These are phyloP conservation scores for Erucastrum elatum DNA, from an alignment of 345 rosid genomes.

Conservation along the genomic window DNA sequence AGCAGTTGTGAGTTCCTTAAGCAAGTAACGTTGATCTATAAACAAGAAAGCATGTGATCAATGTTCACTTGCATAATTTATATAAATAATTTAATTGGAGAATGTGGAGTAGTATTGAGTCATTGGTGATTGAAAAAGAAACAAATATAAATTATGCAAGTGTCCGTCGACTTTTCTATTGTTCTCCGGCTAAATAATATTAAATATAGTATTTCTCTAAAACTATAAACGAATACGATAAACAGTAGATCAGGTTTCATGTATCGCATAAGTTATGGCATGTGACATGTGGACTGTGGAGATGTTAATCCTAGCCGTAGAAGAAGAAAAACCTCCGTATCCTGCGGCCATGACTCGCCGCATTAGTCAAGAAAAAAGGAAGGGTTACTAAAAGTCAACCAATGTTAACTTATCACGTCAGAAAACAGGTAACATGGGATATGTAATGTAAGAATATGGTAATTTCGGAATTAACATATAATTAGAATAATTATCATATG, in stretches of 20 bases:
- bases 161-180: constrained; percentile 9
- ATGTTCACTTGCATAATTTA: constrained; percentile 22
- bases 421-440: constrained; percentile 26
- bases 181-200: constrained; percentile 1
- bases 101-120: neutral
- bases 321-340: constrained; percentile 3
- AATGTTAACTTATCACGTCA: constrained; percentile 20
- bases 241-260: constrained; percentile 2
- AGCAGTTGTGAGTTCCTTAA: constrained; percentile 29
- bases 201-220: neutral
- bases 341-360: constrained; percentile 17
- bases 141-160: neutral
- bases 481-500: constrained; percentile 20
- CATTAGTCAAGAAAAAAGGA: constrained; percentile 15
- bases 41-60: constrained; percentile 34
- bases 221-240: neutral
- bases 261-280: constrained; percentile 17
- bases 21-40: constrained; percentile 18
- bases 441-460: neutral
- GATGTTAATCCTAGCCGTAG: constrained; percentile 1
- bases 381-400: constrained; percentile 25
- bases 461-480: neutral
- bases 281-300: constrained; percentile 29
- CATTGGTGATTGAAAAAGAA: neutral
- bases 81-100: neutral